A percentile compares a stretch with the other conserved stretches of the same genome.
These are phyloP conservation scores for Candida hispaniensis DNA, from an alignment of 805 yeast species.

Conservation along the genomic window DNA sequence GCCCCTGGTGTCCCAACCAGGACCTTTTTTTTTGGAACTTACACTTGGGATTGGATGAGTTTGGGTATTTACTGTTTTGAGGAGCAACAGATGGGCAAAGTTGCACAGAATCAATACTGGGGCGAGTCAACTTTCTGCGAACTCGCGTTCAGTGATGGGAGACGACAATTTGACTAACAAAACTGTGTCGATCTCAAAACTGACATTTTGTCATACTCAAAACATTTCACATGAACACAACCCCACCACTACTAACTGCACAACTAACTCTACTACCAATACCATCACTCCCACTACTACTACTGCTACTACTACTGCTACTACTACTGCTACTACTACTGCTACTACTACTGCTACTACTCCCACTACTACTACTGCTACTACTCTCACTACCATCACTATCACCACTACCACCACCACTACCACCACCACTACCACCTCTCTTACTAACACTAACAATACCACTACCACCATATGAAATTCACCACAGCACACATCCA, in stretches of 20 bases:
- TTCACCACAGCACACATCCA: conserved; percentile 7
- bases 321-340: conserved; percentile 16
- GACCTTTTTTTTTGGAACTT: no score
- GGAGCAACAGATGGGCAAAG: no score
- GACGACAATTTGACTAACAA: no score
- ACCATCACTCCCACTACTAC: conserved; percentile 20
- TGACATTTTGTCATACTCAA: no score
- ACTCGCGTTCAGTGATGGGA: no score
- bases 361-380: conserved; percentile 23
- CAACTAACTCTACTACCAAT: conserved; percentile 23
- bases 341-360: conserved; percentile 18
- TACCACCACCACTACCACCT: conserved; percentile 19
- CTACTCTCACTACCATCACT: conserved; percentile 22
- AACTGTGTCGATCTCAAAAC: no score
- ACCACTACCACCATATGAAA: conserved; percentile 16
- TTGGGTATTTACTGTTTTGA: no score
- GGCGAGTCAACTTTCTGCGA: no score
- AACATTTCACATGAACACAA: no score
- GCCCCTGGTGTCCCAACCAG: no score
- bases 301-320: conserved; percentile 19
- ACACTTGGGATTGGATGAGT: no score
- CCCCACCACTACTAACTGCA: conserved; percentile 23
- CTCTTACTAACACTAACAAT: conserved; percentile 17
- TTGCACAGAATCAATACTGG: no score
- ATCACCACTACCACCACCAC: conserved; percentile 25